Evolutionary conservation across 2,329 filamentous ascomycete genomes (phyloP).

Genomic region (Arthroderma uncinatum): DNA sequence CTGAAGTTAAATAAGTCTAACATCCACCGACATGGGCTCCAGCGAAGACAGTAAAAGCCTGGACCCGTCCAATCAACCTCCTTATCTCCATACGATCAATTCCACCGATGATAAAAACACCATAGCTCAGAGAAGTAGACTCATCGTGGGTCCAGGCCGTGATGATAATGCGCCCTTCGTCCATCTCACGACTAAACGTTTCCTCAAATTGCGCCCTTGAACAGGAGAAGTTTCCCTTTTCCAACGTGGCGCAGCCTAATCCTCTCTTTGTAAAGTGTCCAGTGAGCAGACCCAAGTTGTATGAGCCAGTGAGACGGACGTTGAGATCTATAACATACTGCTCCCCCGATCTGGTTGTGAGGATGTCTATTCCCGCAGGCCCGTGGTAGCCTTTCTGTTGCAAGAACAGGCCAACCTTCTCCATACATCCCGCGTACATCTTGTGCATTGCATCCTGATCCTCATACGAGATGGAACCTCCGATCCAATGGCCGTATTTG

Average conservation of each 20-base stretch:
- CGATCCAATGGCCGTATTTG: not conserved
- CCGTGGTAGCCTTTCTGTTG: conserved; percentile 1
- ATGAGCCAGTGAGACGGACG: not conserved
- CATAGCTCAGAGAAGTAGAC: not conserved
- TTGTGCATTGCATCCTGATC: not conserved
- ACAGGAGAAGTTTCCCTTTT: not conserved
- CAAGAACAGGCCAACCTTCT: not conserved
- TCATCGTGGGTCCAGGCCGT: not conserved
- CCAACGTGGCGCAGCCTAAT: not conserved
- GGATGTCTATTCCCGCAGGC: not conserved
- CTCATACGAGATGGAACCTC: not conserved
- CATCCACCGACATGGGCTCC: not conserved
- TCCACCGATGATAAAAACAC: not conserved
- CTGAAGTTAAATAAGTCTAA: not conserved
- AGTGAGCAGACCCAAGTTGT: not conserved
- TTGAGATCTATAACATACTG: not conserved
- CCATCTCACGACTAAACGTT: not conserved
- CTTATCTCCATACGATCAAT: not conserved
- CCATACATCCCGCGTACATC: not conserved
- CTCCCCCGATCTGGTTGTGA: not conserved
- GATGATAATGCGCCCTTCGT: not conserved
- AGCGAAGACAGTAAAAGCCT: not conserved
- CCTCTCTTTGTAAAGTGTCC: not conserved
- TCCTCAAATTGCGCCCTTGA: not conserved
- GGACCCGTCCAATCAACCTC: not conserved